phyloP scores from a whole-genome alignment of 108 stramenopile genomes.

The Skeletonema marinoi region DNA sequence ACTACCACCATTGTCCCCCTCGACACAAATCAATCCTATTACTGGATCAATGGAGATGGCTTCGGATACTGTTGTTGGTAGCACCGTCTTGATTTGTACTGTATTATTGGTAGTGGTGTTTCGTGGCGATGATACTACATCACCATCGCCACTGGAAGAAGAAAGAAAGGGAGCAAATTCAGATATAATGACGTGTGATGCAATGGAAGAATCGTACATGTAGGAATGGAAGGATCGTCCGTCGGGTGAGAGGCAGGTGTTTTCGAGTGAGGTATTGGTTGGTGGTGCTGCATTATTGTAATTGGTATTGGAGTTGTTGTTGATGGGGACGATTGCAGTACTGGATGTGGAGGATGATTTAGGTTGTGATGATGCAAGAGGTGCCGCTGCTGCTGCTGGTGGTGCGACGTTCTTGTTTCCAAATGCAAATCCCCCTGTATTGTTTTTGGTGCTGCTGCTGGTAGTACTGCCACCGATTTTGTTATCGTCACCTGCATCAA shows the following conservation, averaged over 20 bases:
- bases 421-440: background rate
- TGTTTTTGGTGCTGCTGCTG: background rate
- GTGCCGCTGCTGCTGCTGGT: background rate
- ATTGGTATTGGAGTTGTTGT: background rate
- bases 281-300: background rate
- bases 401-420: background rate
- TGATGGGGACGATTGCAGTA: background rate
- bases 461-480: no score
- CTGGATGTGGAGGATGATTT: background rate
- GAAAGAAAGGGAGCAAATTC: conserved; percentile 57
- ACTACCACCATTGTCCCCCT: conserved; percentile 21
- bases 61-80: conserved; percentile 42
- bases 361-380: background rate
- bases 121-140: conserved; percentile 1
- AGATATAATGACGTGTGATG: conserved; percentile 49
- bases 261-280: background rate
- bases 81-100: conserved; percentile 30
- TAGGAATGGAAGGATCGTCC: conserved; percentile 67
- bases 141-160: conserved; percentile 15
- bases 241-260: conserved; percentile 64
- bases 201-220: background rate
- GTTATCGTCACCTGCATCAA: background rate
- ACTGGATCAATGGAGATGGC: conserved; percentile 61
- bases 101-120: background rate
- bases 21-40: conserved; percentile 66